A percentile compares a stretch with the other conserved stretches of the same genome.
Evolutionary conservation across 352 stramenopile species (phyloP).

Genomic region (Blastocystis sp.): DNA sequence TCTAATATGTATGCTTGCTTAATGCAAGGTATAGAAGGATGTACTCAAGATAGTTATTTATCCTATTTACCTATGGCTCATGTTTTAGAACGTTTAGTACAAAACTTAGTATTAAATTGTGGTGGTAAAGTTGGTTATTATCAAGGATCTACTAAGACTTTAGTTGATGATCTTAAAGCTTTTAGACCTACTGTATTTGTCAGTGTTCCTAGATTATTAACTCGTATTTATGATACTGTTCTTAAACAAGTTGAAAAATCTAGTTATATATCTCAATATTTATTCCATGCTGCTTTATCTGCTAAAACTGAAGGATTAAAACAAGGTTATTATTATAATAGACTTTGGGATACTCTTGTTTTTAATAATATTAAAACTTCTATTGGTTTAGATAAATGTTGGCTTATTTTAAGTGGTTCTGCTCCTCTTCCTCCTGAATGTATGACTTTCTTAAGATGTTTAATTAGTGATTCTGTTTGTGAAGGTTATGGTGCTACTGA

Average conservation of each 20-base stretch:
- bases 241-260: constrained; percentile 49
- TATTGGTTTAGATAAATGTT: constrained; percentile 63
- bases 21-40: constrained; percentile 29
- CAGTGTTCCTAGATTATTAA: constrained; percentile 71
- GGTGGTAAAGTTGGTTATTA: constrained; percentile 73
- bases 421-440: constrained; percentile 70
- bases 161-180: constrained; percentile 70
- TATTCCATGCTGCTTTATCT: constrained; percentile 61
- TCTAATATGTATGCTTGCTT: constrained; percentile 42
- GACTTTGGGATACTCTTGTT: constrained; percentile 73
- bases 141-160: constrained; percentile 57
- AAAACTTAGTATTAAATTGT: constrained; percentile 49
- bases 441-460: constrained; percentile 73
- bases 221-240: constrained; percentile 82
- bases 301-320: constrained; percentile 53
- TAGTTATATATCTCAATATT: constrained; percentile 58
- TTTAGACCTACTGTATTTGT: constrained; percentile 71
- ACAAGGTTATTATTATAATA: constrained; percentile 42
- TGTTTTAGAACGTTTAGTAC: constrained; percentile 72
- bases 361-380: constrained; percentile 74
- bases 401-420: constrained; percentile 69
- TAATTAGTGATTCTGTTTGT: constrained; percentile 64
- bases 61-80: constrained; percentile 84
- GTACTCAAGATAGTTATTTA: constrained; percentile 62
- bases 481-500: constrained; percentile 85